Conservation (phyloP, 441 rosid genomes). For the Corymbia calophylla region DNA sequence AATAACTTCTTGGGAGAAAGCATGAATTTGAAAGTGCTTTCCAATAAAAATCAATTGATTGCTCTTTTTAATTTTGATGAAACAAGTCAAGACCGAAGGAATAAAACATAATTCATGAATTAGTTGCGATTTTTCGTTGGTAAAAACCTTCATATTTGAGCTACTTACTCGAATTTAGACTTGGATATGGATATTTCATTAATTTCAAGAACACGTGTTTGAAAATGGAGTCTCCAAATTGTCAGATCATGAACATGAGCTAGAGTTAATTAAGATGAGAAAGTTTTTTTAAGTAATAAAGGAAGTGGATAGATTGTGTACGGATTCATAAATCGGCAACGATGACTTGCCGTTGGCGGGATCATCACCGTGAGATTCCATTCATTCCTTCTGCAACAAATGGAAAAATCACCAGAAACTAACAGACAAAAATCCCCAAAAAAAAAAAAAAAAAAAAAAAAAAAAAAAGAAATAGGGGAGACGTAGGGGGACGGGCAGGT, state of each 20-base stretch:
- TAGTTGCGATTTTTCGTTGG: neutral
- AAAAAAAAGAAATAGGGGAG: neutral
- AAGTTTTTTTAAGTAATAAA: neutral
- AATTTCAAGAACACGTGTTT: too few species aligned
- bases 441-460: too few species aligned
- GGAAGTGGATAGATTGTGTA: neutral
- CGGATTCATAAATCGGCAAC: neutral
- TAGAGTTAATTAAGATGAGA: too few species aligned
- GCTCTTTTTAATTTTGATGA: neutral
- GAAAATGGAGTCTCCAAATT: too few species aligned
- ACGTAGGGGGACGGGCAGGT: neutral
- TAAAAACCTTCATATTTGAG: neutral
- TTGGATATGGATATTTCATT: too few species aligned
- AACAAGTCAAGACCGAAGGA: neutral
- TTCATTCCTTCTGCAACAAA: neutral
- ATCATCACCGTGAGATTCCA: neutral
- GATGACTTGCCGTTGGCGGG: neutral
- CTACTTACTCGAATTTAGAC: too few species aligned
- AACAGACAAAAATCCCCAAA: accelerated
- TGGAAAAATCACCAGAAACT: neutral
- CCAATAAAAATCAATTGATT: neutral
- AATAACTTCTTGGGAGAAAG: too few species aligned
- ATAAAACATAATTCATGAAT: neutral
- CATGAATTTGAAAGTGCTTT: neutral
- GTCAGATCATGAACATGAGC: too few species aligned